Base-by-base conservation (phyloP, 148 eudicot species). In the Linanthus parryae region DNA sequence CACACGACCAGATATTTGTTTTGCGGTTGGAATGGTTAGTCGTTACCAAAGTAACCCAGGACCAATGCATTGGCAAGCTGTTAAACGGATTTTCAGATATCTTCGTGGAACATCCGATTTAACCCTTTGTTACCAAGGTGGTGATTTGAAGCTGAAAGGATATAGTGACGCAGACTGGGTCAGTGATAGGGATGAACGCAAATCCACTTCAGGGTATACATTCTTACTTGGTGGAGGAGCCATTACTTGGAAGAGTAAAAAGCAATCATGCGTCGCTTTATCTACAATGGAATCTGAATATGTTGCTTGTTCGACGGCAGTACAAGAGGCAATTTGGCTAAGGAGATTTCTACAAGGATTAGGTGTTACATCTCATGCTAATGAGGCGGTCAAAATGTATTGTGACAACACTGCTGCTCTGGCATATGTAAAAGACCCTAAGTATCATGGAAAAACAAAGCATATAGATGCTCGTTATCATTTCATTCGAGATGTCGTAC, bases 11-110 rank as follows among this genome's bases (percentile, higher is more conserved):
- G 27, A 44, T 44, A 44, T 44, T 21, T 44, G 26, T 20, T 28
- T 20, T 20, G 48, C 48, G 23, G 48, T 18, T 7, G 23, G 48
- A 20, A 28, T 44, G 2, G 48, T 44, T 12, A 44, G 48, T n/a
- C 20, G 48, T 25, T 44, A 44, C 13, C 20, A 20, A 28, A 28
- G 26, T 4, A 3, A 11, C 23, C 48, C 48, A 20, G 26, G 48
- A 20, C 20, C 20, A 44, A 10, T 21, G 11, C 48, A 44, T 20
- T 44, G 48, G 48, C 27, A 44, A 28, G 48, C 48, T n/a, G 26
- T 44, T 25, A 44, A 44, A 44, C 23, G 48, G 48, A 44, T 44
- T 9, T 44, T 44, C 23, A 44, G 48, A 44, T 44, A 21, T 28
- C 23, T 44, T 25, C 20, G 48, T 14, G 48, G 48, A 18, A 44